These are phyloP conservation scores for Barnettozyma sp. DNA, from an alignment of 805 yeast genomes.

Conservation along the genomic window DNA sequence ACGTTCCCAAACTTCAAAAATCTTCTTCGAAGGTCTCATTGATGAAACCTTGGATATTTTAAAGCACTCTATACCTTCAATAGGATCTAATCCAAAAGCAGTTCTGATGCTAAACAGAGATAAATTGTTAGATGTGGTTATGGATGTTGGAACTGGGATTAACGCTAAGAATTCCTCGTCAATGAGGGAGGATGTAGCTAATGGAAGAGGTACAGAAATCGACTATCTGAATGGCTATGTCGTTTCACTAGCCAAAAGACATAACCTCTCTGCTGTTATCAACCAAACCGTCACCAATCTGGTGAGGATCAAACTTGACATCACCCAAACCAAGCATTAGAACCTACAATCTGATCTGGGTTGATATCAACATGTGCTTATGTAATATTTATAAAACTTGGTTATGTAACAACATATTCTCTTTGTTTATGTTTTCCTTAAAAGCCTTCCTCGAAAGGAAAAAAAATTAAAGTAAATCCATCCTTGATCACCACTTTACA, in stretches of 20 bases:
- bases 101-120: slow-evolving; percentile 23
- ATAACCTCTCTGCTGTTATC: slow-evolving; percentile 28
- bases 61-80: slow-evolving; percentile 25
- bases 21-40: slow-evolving; percentile 28
- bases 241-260: slow-evolving; percentile 43
- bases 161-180: slow-evolving; percentile 51
- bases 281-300: slow-evolving; percentile 29
- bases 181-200: slow-evolving; percentile 48
- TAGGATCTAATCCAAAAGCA: slow-evolving; percentile 22
- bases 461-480: too few species aligned
- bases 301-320: slow-evolving; percentile 28
- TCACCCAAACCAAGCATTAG: slow-evolving; percentile 5
- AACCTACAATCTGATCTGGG: too few species aligned
- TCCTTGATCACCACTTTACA: too few species aligned
- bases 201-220: slow-evolving; percentile 61
- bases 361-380: too few species aligned
- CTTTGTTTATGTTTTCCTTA: too few species aligned
- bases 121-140: slow-evolving; percentile 31
- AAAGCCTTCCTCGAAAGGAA: too few species aligned
- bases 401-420: too few species aligned
- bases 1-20: slow-evolving; percentile 35
- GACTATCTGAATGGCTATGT: slow-evolving; percentile 81
- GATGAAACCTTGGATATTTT: slow-evolving; percentile 30
- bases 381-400: too few species aligned
- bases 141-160: slow-evolving; percentile 34